Evolutionary conservation across 495 filamentous ascomycete species (phyloP).

Genomic region (Hypomontagnella monticulosa): DNA sequence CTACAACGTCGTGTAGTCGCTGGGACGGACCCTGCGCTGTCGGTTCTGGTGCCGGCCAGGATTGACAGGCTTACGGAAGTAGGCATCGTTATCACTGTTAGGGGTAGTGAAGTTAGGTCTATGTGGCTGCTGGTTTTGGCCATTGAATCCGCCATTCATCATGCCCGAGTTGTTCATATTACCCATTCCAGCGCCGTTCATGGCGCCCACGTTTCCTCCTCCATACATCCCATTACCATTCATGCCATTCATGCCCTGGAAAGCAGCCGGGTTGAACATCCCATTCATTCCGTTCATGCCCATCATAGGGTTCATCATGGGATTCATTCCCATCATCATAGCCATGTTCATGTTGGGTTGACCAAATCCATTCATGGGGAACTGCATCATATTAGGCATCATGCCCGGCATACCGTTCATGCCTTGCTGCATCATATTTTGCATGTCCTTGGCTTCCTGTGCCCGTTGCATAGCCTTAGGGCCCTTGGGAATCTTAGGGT

Average conservation of each 20-base stretch:
- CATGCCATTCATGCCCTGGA: slow-evolving; percentile 64
- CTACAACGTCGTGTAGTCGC: slow-evolving; percentile 89
- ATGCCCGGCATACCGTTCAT: slow-evolving; percentile 57
- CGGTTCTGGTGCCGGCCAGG: slow-evolving; percentile 88
- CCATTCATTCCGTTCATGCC: slow-evolving; percentile 52
- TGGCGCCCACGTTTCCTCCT: slow-evolving; percentile 47
- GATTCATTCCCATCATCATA: slow-evolving; percentile 58
- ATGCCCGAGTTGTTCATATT: slow-evolving; percentile 42
- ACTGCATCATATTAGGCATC: slow-evolving; percentile 56
- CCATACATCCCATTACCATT: slow-evolving; percentile 55
- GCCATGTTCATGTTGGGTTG: slow-evolving; percentile 56
- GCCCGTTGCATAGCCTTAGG: slow-evolving; percentile 67
- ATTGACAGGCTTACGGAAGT: slow-evolving; percentile 96
- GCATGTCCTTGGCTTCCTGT: slow-evolving; percentile 50
- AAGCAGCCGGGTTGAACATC: slow-evolving; percentile 66
- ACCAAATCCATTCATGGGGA: slow-evolving; percentile 51
- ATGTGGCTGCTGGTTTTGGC: slow-evolving; percentile 54
- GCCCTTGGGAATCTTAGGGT: slow-evolving; percentile 69
- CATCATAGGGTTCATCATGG: slow-evolving; percentile 65
- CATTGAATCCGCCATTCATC: slow-evolving; percentile 47
- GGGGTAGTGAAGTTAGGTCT: slow-evolving; percentile 74
- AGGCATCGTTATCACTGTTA: slow-evolving; percentile 85
- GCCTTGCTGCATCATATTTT: slow-evolving; percentile 48
- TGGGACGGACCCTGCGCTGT: slow-evolving; percentile 79
- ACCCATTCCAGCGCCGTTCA: slow-evolving; percentile 60